These are phyloP conservation scores for Fusarium sacchari DNA, from an alignment of 2,329 filamentous ascomycete genomes.

Conservation along the genomic window DNA sequence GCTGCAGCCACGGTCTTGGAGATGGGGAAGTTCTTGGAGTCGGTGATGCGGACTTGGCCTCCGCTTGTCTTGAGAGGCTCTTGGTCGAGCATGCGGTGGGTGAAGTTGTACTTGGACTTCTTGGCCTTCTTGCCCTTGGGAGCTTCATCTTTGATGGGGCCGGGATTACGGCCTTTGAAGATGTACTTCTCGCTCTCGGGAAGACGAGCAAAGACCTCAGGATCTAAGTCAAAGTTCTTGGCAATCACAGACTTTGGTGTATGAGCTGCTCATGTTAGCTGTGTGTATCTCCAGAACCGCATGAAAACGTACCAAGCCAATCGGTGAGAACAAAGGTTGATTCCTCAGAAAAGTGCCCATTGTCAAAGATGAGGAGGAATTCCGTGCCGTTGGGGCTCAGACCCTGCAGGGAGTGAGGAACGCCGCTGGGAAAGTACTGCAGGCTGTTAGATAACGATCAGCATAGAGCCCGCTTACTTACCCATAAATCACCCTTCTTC, in stretches of 20 bases:
- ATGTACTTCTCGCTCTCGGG: constrained; percentile 79
- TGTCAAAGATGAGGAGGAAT: constrained; percentile 61
- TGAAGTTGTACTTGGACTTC: constrained; percentile 74
- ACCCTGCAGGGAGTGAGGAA: constrained; percentile 81
- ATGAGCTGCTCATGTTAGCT: constrained; percentile 59
- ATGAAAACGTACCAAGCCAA: constrained; percentile 66
- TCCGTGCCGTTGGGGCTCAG: constrained; percentile 69
- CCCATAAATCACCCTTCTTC: constrained; percentile 75
- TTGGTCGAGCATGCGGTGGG: constrained; percentile 77
- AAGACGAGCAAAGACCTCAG: constrained; percentile 75
- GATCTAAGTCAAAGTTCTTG: constrained; percentile 79
- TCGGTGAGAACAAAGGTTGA: constrained; percentile 80
- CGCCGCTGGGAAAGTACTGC: constrained; percentile 77
- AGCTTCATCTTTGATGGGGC: constrained; percentile 71
- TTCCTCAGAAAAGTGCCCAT: constrained; percentile 64
- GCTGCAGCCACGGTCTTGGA: constrained; percentile 79
- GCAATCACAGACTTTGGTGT: constrained; percentile 77
- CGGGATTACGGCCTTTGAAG: constrained; percentile 75
- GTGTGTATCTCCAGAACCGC: rapidly evolving
- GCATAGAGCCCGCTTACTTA: background rate
- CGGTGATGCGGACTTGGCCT: constrained; percentile 77
- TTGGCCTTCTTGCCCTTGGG: constrained; percentile 70
- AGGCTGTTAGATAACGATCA: rapidly evolving
- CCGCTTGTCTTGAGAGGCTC: constrained; percentile 68
- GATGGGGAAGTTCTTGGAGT: constrained; percentile 79